Base-by-base conservation (phyloP, 2,329 filamentous ascomycete species). In the Curvularia sp. region DNA sequence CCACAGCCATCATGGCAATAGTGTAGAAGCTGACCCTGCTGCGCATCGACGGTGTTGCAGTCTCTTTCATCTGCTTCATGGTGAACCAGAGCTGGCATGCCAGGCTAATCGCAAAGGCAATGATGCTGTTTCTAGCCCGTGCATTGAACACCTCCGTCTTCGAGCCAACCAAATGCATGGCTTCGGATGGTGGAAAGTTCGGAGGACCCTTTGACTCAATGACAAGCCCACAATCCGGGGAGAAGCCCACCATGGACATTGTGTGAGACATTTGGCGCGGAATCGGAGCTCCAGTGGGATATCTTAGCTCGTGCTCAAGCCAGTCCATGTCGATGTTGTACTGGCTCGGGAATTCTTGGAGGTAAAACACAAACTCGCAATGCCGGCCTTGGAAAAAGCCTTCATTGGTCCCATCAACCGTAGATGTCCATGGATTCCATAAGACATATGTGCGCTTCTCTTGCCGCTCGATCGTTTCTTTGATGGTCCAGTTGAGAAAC, bases 301-400 rank as follows among this genome's bases (percentile, higher is more conserved):
- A 85, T 43, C 85, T 80, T 18, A 89, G 75, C 64, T 89, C 87
- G 35, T 82, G 72, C 64, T 89, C 87, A 18, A 88, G 81, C 66
- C 80, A 80, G 31, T 81, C 75, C 51, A 86, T 73, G 30, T 82
- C 65, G 5, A 68, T 47, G 28, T 64, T 61, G 22, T 69, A 61
- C 24, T 68, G 71, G 24, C 55, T 63, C 10, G 64, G 63, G 3
- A 62, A 59, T 41, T 94, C 83, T 74, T 98, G 95, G 30, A 94
- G 81, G 75, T 93, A 98, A 54, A 96, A 80, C 49, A 99, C 81
- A 71, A 92, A 92, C 77, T 99, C 95, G 82, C 95, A 99, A 67
- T 91, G 90, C 66, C 91, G 90, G 0, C 92, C 92, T 33, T 84
- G 78, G 58, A 84, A 83, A 10, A 84, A 79, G 60, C 89, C 88